Base-by-base conservation (phyloP, 768 basidiomycete genomes). In the Scleroderma bovista region DNA sequence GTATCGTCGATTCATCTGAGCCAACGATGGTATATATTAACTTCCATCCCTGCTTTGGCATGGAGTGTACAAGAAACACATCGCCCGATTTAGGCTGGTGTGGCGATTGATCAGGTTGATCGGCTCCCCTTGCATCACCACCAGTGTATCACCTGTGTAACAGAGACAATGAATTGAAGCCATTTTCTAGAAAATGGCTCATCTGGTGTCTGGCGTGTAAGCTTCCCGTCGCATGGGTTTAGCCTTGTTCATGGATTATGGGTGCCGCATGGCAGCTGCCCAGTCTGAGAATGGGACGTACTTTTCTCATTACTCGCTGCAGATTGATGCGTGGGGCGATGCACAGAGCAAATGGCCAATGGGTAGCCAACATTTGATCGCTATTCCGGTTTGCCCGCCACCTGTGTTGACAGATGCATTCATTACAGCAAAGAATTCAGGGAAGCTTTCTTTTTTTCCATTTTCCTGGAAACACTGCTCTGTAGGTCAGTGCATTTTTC, bases 361-460 rank as follows among this genome's bases (percentile, higher is more conserved):
- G 15, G 23, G 40, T 91, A 63, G 41, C 70, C 31, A 15, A 36
- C 51, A 42, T 17, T 42, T 42, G 26, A 12, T 44, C 24, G 33
- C 33, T 26, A 13, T 15, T 23, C 43, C 29, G 19, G 17, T 40
- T 48, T 43, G 46, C n/a, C 40, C 32, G n/a, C 26, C 31, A 11
- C 13, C 32, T 24, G 33, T 44, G 56, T 7, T 45, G 52, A 51
- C 37, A 38, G 23, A n/a, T 17, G 29, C n/a, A 57, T 42, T 40
- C 24, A n/a, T n/a, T n/a, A 19, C 31, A n/a, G 26, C 17, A 24
- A 66, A 90, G 93, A 95, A 72, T 97, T 94, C 83, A 97, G 95
- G 79, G 94, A 97, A 76, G 94, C 94, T 44, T 97, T 98, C 75
- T 92, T 93, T 51, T 80, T 98, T 42, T 42, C 41, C 31, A 22